Evolutionary conservation across 208 protist genomes (phyloP), one percentile per base, ranked within the genome.

Genomic region (Trypanosoma lewisi): DNA sequence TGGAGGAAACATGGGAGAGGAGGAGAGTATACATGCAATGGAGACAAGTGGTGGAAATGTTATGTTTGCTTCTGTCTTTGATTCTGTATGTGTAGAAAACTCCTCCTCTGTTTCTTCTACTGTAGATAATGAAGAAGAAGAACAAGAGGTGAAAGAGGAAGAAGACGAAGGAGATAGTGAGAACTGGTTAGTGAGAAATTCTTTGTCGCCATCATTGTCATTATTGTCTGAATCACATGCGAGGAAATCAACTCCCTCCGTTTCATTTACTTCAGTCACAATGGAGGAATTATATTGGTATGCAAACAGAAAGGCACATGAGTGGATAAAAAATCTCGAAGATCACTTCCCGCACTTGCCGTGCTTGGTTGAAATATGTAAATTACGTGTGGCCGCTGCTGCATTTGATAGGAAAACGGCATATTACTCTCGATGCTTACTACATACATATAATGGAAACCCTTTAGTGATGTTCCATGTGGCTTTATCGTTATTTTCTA

Each of bases 281-380:
- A 17, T 31, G 42, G 55, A 70, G 12, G 55, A 57, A 30, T 30
- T 70, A 12, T 70, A 63, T 27, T 70, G 64, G 64, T 25, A 42
- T 21, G 54, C 64, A 4, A 36, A 57, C 27, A 27, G 36, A 30
- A 33, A 48, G 4, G 0, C 39, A 21, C 16, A 41, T 7, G 45
- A 47, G 47, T 70, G 64, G 64, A 34, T 63, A 31, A 19, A 23
- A 27, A 16, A 63, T 57, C 55, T 70, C 4, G 33, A 57, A 27
- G 16, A 48, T 19, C 28, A 45, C 27, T 70, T 56, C 28, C 33
- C 55, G 9, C 55, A 70, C 11, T 48, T 70, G 1, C 4, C 9
- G 11, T 47, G 62, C 48, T 36, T 48, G 14, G 21, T 63, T 17
- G 1, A 48, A n/a, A 14, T 70, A 28, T 70, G 64, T 55, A 39